phyloP scores from a whole-genome alignment of 768 basidiomycete species.

The Botryobasidium botryosum region DNA sequence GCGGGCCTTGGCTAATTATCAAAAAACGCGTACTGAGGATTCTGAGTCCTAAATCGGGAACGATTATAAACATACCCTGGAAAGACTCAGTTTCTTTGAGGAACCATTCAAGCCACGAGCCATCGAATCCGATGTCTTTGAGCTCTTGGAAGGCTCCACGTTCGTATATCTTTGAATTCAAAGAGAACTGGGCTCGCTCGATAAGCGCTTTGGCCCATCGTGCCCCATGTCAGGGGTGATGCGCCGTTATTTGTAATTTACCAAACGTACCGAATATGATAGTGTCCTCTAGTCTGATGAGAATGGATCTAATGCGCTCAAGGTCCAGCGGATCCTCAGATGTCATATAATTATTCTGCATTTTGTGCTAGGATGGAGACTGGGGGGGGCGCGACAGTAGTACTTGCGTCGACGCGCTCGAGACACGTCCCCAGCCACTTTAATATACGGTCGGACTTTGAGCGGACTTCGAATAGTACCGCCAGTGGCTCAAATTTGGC shows the following conservation, averaged over 20 bases:
- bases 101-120: conserved; percentile 97
- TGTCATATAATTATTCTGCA: conserved; percentile 45
- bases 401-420: too few species aligned
- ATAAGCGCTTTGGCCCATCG: conserved; percentile 42
- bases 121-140: conserved; percentile 50
- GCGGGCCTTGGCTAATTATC: conserved; percentile 84
- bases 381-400: too few species aligned
- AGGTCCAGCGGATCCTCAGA: conserved; percentile 64
- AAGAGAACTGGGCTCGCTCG: conserved; percentile 92
- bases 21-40: background rate
- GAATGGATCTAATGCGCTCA: conserved; percentile 73
- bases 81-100: conserved; percentile 87
- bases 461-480: too few species aligned
- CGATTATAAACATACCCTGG: conserved; percentile 50
- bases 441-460: too few species aligned
- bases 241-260: background rate
- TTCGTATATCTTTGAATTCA: conserved; percentile 80
- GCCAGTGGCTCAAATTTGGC: too few species aligned
- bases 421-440: too few species aligned
- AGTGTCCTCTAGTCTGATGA: conserved; percentile 89
- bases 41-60: background rate
- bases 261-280: conserved; percentile 63
- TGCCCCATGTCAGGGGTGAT: background rate
- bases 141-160: conserved; percentile 67
- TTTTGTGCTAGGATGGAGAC: too few species aligned